Base-by-base conservation (phyloP, 257 asterid genomes). In the Solanum pinnatisectum region DNA sequence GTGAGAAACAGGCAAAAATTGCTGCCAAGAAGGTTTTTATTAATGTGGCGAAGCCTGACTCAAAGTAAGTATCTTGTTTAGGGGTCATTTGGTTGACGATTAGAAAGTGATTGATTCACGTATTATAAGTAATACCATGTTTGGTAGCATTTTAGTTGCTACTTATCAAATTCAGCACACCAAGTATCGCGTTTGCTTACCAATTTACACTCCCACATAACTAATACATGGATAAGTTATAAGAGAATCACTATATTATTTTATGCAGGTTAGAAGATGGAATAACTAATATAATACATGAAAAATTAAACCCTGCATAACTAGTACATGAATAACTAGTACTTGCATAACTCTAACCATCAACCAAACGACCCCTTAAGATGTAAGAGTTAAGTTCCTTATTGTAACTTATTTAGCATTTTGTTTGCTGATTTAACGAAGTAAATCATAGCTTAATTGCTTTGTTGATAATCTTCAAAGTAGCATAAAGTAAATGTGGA, bases 1-100 rank as follows among this genome's bases (percentile, higher is more conserved):
- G 91, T 42, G 99, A 96, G 87, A 91, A 91, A 9, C 96, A 94
- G 92, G 98, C 98, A 2, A 95, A 91, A 92, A 71, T 86, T 52
- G 99, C 98, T 72, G 98, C 99, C 76, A 95, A 91, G 89, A 95
- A 93, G 96, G 95, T 96, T 87, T 96, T 95, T 83, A 76, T 44
- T 88, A 96, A 96, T 86, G 99, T 95, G 71, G 96, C 98, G 5
- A 94, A 90, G 89, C 92, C 91, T 6, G 95, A 93, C 63, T 93
- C 96, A 3, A 94, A 94, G 99, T 96, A 90, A 89, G 92, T 87
- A 65, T 74, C 85, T 5, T 11, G 68, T 42, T 46, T 5, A 68
- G 35, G 74, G 35, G 36, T 65, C 18, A 30, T 65, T 25, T 65
- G 35, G 72, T 65, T 25, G 10, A 16, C 33, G 22, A 33, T n/a